Base-by-base conservation (phyloP, 1,139 yeast species). In the Kodamaea plutei region DNA sequence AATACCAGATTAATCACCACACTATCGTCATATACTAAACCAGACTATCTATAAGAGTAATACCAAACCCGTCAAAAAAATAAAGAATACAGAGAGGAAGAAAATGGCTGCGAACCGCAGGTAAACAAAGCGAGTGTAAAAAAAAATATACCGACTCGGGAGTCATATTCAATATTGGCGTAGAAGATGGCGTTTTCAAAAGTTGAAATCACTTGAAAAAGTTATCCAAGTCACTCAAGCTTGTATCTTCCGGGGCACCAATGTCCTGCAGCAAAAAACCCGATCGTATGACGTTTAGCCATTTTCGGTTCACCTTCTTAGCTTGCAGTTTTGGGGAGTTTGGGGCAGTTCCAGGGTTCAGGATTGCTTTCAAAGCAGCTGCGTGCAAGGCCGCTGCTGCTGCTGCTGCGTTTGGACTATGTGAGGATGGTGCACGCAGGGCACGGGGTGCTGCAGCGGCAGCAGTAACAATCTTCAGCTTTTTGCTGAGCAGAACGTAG, bases 391-490 rank as follows among this genome's bases (percentile, higher is more conserved):
- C 85, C 7, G 23, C 23, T 17, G 20, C 20, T 7, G 20, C 20
- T 29, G 87, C 84, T 15, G 81, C 81, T 6, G 83, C 83, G 43
- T 68, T 66, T 8, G 82, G 78, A 32, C 74, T 64, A 41, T 67
- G 80, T 13, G 73, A 64, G 41, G 75, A 60, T 5, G 79, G 72
- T 20, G 73, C 63, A 41, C 75, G 71, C 12, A 85, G 80, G n/a
- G 82, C 75, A 47, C 89, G 65, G 36, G 89, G 91, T 25, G 89
- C 85, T 19, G 85, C 87, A 10, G 88, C 87, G 12, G 89, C 89
- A 20, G 85, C 85, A n/a, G 88, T 80, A 33, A 81, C 50, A 36
- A 60, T 58, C 45, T 73, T 73, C 29, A 71, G 60, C 48, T 71
- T 75, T 48, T 77, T 77, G 39, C 62, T 60, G 29, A 61, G 53